Conservation (phyloP, 2,329 filamentous ascomycete genomes). For the Trichoderma simmonsii region DNA sequence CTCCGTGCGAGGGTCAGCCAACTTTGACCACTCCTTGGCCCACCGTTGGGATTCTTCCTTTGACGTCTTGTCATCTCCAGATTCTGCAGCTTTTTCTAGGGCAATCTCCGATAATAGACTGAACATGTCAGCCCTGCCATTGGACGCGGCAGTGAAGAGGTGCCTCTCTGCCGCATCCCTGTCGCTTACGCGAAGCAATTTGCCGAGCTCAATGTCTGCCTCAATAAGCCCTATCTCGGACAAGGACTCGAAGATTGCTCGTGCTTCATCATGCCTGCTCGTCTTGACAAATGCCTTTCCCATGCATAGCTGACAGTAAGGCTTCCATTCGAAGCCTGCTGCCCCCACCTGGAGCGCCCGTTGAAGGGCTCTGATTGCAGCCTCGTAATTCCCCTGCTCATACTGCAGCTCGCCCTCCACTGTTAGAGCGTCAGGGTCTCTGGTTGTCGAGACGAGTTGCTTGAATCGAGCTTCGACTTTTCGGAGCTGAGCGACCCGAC, state of each 20-base stretch:
- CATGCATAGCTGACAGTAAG: constrained; percentile 27
- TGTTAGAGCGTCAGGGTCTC: constrained; percentile 36
- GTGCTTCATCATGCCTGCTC: constrained; percentile 26
- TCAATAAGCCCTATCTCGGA: constrained; percentile 24
- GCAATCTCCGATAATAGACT: constrained; percentile 30
- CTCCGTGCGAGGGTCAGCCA: constrained; percentile 27
- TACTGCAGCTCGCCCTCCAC: constrained; percentile 32
- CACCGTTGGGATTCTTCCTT: constrained; percentile 27
- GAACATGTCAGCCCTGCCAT: constrained; percentile 28
- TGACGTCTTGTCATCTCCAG: constrained; percentile 17
- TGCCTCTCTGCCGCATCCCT: constrained; percentile 26
- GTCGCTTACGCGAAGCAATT: constrained; percentile 25
- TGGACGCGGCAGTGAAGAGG: constrained; percentile 28
- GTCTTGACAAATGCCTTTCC: constrained; percentile 26
- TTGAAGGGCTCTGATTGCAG: constrained; percentile 24
- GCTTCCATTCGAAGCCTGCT: constrained; percentile 29
- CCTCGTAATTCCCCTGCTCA: constrained; percentile 24
- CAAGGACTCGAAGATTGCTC: constrained; percentile 24
- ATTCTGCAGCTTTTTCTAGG: constrained; percentile 24
- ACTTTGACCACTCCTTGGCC: constrained; percentile 36
- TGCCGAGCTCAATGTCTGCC: constrained; percentile 29
- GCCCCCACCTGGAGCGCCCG: constrained; percentile 26
- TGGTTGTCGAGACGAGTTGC: constrained; percentile 29
- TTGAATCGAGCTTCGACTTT: constrained; percentile 30
- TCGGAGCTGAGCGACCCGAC: constrained; percentile 20